A percentile compares a stretch with the other conserved stretches of the same genome.
These are phyloP conservation scores for Basidiobolus meristosporus DNA, from an alignment of 371 early-diverging fungal species.

Conservation along the genomic window DNA sequence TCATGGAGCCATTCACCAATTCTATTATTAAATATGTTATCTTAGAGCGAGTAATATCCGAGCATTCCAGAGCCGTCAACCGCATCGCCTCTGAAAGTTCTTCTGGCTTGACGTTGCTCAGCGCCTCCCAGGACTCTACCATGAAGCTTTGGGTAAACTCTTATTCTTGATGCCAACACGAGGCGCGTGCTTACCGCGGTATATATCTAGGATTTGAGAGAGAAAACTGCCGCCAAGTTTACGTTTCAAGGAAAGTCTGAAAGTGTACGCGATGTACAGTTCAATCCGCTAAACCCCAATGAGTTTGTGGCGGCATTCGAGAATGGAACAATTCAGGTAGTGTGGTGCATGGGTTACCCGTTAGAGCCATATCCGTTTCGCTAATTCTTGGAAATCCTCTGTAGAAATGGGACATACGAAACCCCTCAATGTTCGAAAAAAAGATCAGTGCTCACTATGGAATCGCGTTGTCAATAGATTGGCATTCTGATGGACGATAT, in stretches of 20 bases:
- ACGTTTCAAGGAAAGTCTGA: conserved; percentile 66
- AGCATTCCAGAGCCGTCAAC: conserved; percentile 66
- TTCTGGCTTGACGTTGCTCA: conserved; percentile 40
- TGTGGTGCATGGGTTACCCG: too few relatives aligned
- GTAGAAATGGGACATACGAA: conserved; percentile 68
- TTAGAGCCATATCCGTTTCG: too few relatives aligned
- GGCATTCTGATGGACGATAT: conserved; percentile 52
- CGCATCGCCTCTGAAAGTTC: conserved; percentile 55
- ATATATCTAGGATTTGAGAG: conserved; percentile 65
- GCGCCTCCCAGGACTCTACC: conserved; percentile 66
- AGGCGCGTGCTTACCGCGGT: too few relatives aligned
- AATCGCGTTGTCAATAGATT: conserved; percentile 60
- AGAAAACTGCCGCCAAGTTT: conserved; percentile 18
- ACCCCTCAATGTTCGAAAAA: conserved; percentile 33
- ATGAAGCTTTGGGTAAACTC: conserved; percentile 70
- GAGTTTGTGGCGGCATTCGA: conserved; percentile 79
- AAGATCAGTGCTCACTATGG: conserved; percentile 64
- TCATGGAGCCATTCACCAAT: too few relatives aligned
- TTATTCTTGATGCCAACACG: too few relatives aligned
- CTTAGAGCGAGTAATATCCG: conserved; percentile 48
- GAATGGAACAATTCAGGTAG: conserved; percentile 60
- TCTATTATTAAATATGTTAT: too few relatives aligned
- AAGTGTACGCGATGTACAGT: conserved; percentile 69
- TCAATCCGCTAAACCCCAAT: conserved; percentile 31
- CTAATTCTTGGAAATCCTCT: too few relatives aligned